phyloP scores from a whole-genome alignment of 305 asterid species.

The Vinca major region DNA sequence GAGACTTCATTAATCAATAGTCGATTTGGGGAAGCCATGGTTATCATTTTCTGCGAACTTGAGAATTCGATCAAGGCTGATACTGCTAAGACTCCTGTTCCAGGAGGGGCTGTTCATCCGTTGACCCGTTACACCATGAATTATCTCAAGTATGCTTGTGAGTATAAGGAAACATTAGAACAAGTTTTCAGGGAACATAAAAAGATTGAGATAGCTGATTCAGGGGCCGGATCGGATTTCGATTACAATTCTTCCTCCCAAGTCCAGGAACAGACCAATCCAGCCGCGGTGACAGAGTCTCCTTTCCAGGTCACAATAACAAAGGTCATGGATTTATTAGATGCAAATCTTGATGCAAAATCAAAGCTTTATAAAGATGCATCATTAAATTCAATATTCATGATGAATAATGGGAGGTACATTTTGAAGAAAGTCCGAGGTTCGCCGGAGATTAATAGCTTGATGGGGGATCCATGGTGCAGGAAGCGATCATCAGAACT shows the following conservation, averaged over 20 bases:
- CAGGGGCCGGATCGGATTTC: conserved; percentile 32
- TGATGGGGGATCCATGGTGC: conserved; percentile 67
- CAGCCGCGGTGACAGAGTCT: conserved; percentile 5
- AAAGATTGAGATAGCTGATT: conserved; percentile 49
- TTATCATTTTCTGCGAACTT: conserved; percentile 49
- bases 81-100: conserved; percentile 51
- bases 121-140: conserved; percentile 68
- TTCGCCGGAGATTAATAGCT: conserved; percentile 36
- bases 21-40: conserved; percentile 61
- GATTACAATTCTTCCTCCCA: conserved; percentile 22
- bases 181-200: conserved; percentile 69
- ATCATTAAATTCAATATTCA: conserved; percentile 60
- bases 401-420: conserved; percentile 97
- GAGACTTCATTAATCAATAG: conserved; percentile 45
- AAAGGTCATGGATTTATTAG: conserved; percentile 59
- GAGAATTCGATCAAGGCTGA: conserved; percentile 71
- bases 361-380: conserved; percentile 66
- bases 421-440: conserved; percentile 66
- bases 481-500: conserved; percentile 70
- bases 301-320: conserved; percentile 50
- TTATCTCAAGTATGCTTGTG: conserved; percentile 42
- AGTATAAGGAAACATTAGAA: conserved; percentile 55
- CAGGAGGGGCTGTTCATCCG: conserved; percentile 94
- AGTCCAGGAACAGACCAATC: conserved; percentile 5
- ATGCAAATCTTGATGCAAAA: conserved; percentile 57